phyloP scores from a whole-genome alignment of 352 stramenopile species.

The Phytophthora quininea region DNA sequence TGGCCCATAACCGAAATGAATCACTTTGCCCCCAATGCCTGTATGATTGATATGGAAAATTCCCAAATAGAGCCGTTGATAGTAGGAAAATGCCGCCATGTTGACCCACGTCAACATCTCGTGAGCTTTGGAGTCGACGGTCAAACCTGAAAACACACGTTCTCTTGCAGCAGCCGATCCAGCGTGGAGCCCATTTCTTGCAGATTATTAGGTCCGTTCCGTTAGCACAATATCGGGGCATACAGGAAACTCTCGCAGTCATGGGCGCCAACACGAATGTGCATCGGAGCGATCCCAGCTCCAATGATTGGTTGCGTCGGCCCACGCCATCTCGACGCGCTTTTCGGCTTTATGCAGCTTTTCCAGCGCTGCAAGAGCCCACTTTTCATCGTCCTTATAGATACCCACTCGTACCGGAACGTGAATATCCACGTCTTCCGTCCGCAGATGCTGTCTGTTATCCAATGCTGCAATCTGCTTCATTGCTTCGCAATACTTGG shows the following conservation, averaged over 20 bases:
- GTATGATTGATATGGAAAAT: no score
- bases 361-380: not conserved
- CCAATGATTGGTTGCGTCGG: not conserved
- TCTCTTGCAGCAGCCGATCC: conserved; percentile 23
- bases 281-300: conserved; percentile 8
- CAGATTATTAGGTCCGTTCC: not conserved
- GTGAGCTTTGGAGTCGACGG: not conserved
- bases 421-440: not conserved
- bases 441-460: not conserved
- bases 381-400: not conserved
- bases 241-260: conserved; percentile 5
- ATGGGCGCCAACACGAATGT: conserved; percentile 26
- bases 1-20: no score
- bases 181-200: conserved; percentile 16
- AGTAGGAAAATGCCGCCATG: conserved; percentile 16
- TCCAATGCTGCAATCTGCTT: not conserved
- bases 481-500: not conserved
- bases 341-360: not conserved
- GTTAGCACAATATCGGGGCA: no score
- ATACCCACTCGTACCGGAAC: not conserved
- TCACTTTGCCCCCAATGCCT: no score
- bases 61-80: conserved; percentile 17
- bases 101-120: not conserved
- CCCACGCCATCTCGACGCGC: not conserved
- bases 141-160: conserved; percentile 21